Base-by-base conservation (phyloP, 2,329 filamentous ascomycete species). In the Onygenales sp. region DNA sequence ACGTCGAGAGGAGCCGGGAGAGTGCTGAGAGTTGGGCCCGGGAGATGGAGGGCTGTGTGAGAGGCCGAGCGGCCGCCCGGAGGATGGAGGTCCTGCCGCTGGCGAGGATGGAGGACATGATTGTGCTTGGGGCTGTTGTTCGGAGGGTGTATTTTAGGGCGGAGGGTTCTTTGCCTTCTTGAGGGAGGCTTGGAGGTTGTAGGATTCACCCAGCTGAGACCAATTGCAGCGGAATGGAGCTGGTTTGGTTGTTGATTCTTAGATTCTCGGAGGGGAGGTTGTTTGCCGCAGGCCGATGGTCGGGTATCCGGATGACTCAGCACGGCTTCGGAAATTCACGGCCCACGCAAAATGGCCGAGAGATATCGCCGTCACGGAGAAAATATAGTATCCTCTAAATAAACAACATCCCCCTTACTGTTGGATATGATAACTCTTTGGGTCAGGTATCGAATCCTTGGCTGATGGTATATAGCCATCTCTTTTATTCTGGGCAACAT, bases 1-100 rank as follows among this genome's bases (percentile, higher is more conserved):
- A 81, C 38, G 91, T 93, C 50, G 91, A 96, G 55, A 94, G 79
- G 57, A 95, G 76, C 63, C 87, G 81, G 62, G 79, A 78, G 59
- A 86, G 73, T 57, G 80, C 77, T 54, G 82, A 82, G 64, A 74
- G 70, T 60, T 73, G 73, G 44, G 55, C 47, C 27, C 51, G 53
- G 45, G 52, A 66, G 69, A 72, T 66, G 67, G 64, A 55, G 55
- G 80, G 69, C 66, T 76, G 76, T 46, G 74, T 70, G 57, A 72
- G 71, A 31, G 36, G 46, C 46, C 33, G 35, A 49, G 46, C 17
- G 58, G 67, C 65, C 52, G 71, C 69, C 58, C 71, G 69, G 55
- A 75, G 62, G 50, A 69, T 69, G 38, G 71, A 73, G 39, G 68
- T 58, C 35, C 46, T 49, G 17, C 10, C 35, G 10, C 46, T 49